phyloP scores from a whole-genome alignment of 495 filamentous ascomycete species.

The Penicillium mononematosum region DNA sequence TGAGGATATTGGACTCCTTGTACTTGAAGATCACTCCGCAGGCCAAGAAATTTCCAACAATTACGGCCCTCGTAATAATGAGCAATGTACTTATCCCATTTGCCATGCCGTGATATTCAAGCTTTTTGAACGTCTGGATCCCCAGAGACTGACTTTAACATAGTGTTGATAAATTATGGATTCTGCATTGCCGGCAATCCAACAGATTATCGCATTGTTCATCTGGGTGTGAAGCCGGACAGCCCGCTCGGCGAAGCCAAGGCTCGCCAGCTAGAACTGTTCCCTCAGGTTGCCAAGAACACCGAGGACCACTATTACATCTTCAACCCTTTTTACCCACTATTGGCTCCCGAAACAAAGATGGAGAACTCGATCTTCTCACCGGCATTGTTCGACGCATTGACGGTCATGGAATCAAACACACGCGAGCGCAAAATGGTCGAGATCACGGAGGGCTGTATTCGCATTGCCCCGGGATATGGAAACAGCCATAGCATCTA shows the following conservation, averaged over 20 bases:
- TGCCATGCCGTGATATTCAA: neutral
- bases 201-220: constrained; percentile 52
- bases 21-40: constrained; percentile 39
- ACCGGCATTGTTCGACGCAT: constrained; percentile 43
- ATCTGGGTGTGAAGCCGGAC: constrained; percentile 40
- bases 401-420: constrained; percentile 44
- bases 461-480: constrained; percentile 35
- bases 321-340: constrained; percentile 47
- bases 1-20: constrained; percentile 47
- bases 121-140: neutral
- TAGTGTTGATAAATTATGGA: constrained; percentile 67
- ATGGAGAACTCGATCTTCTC: constrained; percentile 50
- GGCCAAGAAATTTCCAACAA: constrained; percentile 65
- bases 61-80: constrained; percentile 66
- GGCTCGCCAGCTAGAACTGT: constrained; percentile 35
- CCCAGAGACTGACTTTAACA: constrained; percentile 4
- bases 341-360: constrained; percentile 30
- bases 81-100: constrained; percentile 51
- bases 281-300: constrained; percentile 31
- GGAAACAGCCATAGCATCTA: constrained; percentile 39
- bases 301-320: constrained; percentile 48
- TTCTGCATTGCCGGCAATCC: constrained; percentile 61
- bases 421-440: constrained; percentile 40
- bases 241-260: constrained; percentile 43
- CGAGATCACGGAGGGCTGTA: constrained; percentile 33